Evolutionary conservation across 257 asterid species (phyloP).

Genomic region (Solanum sejunctum): DNA sequence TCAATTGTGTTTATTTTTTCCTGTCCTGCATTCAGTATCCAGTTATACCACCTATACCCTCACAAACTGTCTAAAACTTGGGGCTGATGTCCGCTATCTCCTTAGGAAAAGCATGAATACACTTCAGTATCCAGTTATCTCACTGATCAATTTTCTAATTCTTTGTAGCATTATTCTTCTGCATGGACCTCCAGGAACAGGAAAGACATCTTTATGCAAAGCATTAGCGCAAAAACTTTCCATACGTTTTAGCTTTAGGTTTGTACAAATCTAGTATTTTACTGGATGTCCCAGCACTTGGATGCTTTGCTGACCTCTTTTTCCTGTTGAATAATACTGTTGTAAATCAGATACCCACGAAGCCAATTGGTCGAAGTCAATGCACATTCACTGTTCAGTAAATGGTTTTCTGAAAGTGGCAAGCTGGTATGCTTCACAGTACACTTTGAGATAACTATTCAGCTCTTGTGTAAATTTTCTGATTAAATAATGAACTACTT

Average conservation of each 20-base stretch:
- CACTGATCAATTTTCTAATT: constrained; percentile 9
- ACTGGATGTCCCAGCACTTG: not conserved
- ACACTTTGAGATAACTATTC: not conserved
- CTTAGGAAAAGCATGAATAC: not conserved
- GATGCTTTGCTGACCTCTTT: not conserved
- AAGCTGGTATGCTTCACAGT: constrained; percentile 55
- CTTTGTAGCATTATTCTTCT: constrained; percentile 82
- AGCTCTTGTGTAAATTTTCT: not conserved
- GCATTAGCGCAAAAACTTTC: constrained; percentile 96
- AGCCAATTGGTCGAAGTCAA: constrained; percentile 92
- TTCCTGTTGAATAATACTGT: not conserved
- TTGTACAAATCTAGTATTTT: not conserved
- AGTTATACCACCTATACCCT: not conserved
- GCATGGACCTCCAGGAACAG: constrained; percentile 99
- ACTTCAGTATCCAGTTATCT: not conserved
- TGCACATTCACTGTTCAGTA: constrained; percentile 97
- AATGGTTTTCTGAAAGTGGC: constrained; percentile 99
- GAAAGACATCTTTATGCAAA: constrained; percentile 96
- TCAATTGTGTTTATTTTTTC: not conserved
- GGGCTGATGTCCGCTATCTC: not conserved
- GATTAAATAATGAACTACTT: not conserved
- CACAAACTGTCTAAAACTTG: not conserved
- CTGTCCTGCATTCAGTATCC: not conserved
- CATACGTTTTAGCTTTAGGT: constrained; percentile 81
- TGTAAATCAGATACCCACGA: constrained; percentile 55